Evolutionary conservation across 345 rosid species (phyloP), one percentile per base, ranked within the genome.

Genomic region (Euphorbia pulcherrima): DNA sequence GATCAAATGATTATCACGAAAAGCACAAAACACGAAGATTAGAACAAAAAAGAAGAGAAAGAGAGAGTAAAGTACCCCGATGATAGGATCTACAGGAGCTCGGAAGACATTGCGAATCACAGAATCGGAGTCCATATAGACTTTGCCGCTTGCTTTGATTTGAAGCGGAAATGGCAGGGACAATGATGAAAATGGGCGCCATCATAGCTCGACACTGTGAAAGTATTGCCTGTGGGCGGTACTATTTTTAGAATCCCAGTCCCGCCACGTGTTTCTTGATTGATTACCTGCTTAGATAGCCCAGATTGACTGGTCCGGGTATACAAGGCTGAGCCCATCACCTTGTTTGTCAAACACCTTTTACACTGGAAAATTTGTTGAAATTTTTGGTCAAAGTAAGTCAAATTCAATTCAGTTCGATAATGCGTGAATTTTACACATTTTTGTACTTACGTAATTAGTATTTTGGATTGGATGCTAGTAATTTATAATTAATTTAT

Each of bases 1-100:
- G 48, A 66, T 66, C 17, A 8, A 8, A 44, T 47, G 12, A 39
- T 30, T 69, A 12, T 33, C 69, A 62, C 33, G 53, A 68, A 8
- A 53, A 74, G 13, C n/a, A 26, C 16, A 35, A 30, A 47, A 51
- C 33, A 16, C 35, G 61, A 44, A 72, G 12, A 0, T 1, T 50
- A 35, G 56, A 10, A 57, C 66, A 63, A 66, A 58, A 63, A 57
- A 39, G 37, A 33, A 33, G 37, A 33, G 37, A 7, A 33, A 33
- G 37, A 33, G 37, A 33, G n/a, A n/a, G n/a, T n/a, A 60, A 37
- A 20, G 55, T 81, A 62, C 93, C 79, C 93, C 97, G 64, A 92
- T 92, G 71, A 86, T 92, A 35, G 96, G 89, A 85, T 92, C 97
- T 74, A 89, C 97, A 17, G 97, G 97, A 68, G 83, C 97, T 68